Conservation (phyloP, 139 green algal species). For the Axilococcus clingmanii region DNA sequence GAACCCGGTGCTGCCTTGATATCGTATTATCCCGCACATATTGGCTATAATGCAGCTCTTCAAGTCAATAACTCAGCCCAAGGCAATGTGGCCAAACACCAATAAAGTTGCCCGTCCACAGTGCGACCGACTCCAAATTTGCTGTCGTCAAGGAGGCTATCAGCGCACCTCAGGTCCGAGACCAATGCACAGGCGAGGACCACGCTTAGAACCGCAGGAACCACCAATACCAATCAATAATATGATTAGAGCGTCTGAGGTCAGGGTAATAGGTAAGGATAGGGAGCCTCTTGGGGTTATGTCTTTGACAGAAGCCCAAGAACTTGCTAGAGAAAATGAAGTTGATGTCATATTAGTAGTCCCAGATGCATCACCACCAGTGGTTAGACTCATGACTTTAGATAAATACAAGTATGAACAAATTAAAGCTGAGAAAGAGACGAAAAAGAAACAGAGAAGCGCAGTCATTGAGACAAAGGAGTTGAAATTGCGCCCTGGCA, state of each 20-base stretch:
- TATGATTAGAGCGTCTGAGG: conserved; percentile 23
- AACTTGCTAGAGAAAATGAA: conserved; percentile 23
- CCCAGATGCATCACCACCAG: conserved; percentile 4
- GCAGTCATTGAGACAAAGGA: conserved; percentile 56
- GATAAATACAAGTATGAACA: conserved; percentile 70
- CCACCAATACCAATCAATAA: conserved; percentile 25
- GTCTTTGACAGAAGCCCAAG: conserved; percentile 23
- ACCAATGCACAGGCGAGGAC: no score
- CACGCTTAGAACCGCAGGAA: no score
- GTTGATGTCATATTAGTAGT: conserved; percentile 54
- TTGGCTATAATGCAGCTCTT: no score
- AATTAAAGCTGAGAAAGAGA: conserved; percentile 54
- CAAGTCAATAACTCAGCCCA: no score
- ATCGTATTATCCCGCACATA: no score
- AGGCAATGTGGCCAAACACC: no score
- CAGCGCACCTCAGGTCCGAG: no score
- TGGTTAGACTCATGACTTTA: conserved; percentile 46
- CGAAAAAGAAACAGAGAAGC: conserved; percentile 53
- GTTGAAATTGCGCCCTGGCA: conserved; percentile 71
- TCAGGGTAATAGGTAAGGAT: conserved; percentile 40
- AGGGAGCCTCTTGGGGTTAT: conserved; percentile 46
- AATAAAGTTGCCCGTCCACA: no score
- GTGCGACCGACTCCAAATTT: no score
- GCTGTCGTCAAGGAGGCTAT: no score
- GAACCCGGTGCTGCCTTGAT: no score